These are phyloP conservation scores for Ilex aquifolium DNA, from an alignment of 257 asterid genomes.

Conservation along the genomic window DNA sequence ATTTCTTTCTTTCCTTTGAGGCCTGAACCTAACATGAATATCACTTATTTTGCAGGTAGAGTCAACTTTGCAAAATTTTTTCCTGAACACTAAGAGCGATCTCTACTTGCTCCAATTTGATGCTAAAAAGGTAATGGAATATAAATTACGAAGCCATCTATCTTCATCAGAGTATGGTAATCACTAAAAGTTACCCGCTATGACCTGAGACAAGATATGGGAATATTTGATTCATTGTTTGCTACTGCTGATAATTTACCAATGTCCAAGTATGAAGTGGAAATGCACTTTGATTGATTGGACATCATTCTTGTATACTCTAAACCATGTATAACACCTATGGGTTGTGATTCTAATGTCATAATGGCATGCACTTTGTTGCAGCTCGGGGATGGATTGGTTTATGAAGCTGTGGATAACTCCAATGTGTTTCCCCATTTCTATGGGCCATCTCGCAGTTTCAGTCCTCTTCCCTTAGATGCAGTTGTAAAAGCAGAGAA, in stretches of 20 bases:
- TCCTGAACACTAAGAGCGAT: conserved; percentile 45
- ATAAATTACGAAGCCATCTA: background rate
- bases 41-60: conserved; percentile 45
- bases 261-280: background rate
- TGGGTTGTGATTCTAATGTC: background rate
- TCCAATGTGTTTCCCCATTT: conserved; percentile 68
- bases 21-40: too few species aligned
- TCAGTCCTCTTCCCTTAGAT: conserved; percentile 62
- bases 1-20: too few species aligned
- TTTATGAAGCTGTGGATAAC: conserved; percentile 64
- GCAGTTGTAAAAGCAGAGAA: conserved; percentile 65
- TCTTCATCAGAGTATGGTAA: background rate
- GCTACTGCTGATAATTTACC: background rate
- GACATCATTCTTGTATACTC: too few species aligned
- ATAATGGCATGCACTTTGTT: conserved; percentile 3
- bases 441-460: conserved; percentile 82
- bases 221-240: background rate
- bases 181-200: background rate
- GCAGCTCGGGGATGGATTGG: conserved; percentile 82
- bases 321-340: too few species aligned
- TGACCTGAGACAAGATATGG: background rate
- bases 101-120: conserved; percentile 70
- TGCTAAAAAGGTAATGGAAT: conserved; percentile 44
- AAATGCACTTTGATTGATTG: too few species aligned
- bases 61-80: conserved; percentile 56